Base-by-base conservation (phyloP, 345 rosid species). In the Passiflora organensis region DNA sequence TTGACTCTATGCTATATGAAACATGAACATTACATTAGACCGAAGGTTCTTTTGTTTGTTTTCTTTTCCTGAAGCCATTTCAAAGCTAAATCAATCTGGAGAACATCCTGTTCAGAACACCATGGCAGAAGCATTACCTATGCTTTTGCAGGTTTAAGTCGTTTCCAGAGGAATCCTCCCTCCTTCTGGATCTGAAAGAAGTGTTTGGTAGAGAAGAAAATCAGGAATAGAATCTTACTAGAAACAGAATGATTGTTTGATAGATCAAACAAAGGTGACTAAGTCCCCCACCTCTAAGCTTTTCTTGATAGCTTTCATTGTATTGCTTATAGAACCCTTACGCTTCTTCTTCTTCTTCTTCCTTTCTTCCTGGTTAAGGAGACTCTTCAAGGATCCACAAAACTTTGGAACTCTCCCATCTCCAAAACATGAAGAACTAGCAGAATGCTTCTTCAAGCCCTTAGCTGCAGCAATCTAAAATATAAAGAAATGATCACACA, bases 111-210 rank as follows among this genome's bases (percentile, higher is more conserved):
- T 8, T 0, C 15, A 4, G 13, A n/a, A 43, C 34, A 25, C 51
- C 57, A 8, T 13, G n/a, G 12, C 16, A 28, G 44, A 53, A 55
- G 46, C 50, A 20, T 63, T 45, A 63, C 60, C 68, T 58, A 24
- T 5, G 53, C 55, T 65, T 82, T 4, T 48, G 59, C 13, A 70
- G 60, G 32, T 37, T 32, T 15, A 66, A 50, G 43, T 32, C 72
- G 38, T 48, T 74, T 74, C 6, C 68, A 23, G 10, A 63, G 14
- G 36, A 61, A 65, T 6, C 67, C 65, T 56, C 41, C 59, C 38
- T 63, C 74, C 65, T 66, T 60, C 25, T 43, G 72, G 51, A 48
- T 50, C 81, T 76, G 78, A 34, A 68, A 60, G 38, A 8, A 11
- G 13, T 41, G 13, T 41, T 37, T 37, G 6, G 8, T 12, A 41